These are phyloP conservation scores for Claviceps africana DNA, from an alignment of 2,329 filamentous ascomycete species.

Conservation along the genomic window DNA sequence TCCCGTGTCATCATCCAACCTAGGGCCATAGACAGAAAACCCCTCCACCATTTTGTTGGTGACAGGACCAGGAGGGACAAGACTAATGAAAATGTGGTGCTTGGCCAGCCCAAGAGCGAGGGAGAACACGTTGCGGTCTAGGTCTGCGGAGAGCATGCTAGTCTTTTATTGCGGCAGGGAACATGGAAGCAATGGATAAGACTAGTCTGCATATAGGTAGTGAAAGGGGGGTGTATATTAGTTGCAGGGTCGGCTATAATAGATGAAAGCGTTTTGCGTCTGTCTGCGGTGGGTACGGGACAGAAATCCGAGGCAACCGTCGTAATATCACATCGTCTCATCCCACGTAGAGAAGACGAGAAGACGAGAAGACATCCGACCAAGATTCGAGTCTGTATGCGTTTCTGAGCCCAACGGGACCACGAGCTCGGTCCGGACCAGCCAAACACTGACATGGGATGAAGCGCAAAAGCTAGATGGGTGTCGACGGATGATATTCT, in stretches of 20 bases:
- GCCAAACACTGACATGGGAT: slow-evolving; percentile 1
- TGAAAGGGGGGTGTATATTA: slow-evolving; percentile 13
- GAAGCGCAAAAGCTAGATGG: slow-evolving; percentile 2
- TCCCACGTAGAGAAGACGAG: neutral
- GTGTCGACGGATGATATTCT: neutral
- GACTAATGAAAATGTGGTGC: slow-evolving; percentile 1
- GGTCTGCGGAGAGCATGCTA: slow-evolving; percentile 6
- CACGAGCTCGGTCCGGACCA: neutral
- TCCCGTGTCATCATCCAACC: neutral
- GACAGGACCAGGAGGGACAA: neutral
- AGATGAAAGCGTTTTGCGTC: slow-evolving; percentile 5
- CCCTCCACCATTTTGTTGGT: neutral
- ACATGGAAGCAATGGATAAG: slow-evolving; percentile 4
- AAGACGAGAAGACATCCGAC: too few species aligned
- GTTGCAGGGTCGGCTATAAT: slow-evolving; percentile 17
- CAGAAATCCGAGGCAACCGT: neutral
- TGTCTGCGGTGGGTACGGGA: neutral
- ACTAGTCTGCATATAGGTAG: slow-evolving; percentile 11
- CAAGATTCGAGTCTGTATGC: neutral
- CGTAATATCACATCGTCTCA: neutral
- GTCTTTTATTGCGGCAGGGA: slow-evolving; percentile 1
- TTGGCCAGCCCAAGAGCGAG: slow-evolving; percentile 1
- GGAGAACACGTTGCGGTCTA: slow-evolving; percentile 11
- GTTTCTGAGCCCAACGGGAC: neutral
- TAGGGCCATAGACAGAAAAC: neutral